Evolutionary conservation across 805 yeast species (phyloP), one percentile per base, ranked within the genome.

Genomic region (Myxozyma neotropica): DNA sequence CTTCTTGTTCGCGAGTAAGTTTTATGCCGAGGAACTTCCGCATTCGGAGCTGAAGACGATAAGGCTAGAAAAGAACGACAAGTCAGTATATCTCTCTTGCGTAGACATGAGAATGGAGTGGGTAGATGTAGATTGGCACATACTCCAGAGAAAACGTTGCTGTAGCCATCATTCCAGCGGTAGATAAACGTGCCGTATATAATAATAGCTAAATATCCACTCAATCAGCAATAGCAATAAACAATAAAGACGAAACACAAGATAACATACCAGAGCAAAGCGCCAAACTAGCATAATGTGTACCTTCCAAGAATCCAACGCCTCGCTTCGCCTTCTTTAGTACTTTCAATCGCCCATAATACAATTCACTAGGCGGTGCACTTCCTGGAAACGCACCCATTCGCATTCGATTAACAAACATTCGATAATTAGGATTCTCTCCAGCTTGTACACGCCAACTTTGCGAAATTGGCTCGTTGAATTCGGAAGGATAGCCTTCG

Each of bases 401-500:
- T 61, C 81, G 81, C 88, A 89, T 85, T n/a, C 88, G 85, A 53
- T 86, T 85, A 67, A 86, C 81, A 67, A 62, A 62, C 56, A 42
- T 53, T 17, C 63, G 42, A 43, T 62, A 62, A 23, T 58, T 44
- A 35, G 59, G 59, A 47, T 59, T 56, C 38, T 60, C 66, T 44
- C 59, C 61, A 2, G 66, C 62, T 27, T 39, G 56, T 6, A 57
- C 65, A n/a, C 63, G 53, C 64, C 62, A 58, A 35, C 39, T 35
- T 43, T 54, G 45, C 31, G 65, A 23, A 4, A 62, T 58, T 13
- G 66, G 66, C 51, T 42, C 38, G 54, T 57, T 62, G 39, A 48
- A 89, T 71, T 89, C 96, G 26, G 91, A 85, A 0, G 96, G 96
- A 65, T 89, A 89, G 1, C 96, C 96, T 69, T 85, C 84, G 0